A percentile compares a stretch with the other conserved stretches of the same genome.
Conservation (phyloP, 2,329 filamentous ascomycete genomes). For the Fusarium burgessii region DNA sequence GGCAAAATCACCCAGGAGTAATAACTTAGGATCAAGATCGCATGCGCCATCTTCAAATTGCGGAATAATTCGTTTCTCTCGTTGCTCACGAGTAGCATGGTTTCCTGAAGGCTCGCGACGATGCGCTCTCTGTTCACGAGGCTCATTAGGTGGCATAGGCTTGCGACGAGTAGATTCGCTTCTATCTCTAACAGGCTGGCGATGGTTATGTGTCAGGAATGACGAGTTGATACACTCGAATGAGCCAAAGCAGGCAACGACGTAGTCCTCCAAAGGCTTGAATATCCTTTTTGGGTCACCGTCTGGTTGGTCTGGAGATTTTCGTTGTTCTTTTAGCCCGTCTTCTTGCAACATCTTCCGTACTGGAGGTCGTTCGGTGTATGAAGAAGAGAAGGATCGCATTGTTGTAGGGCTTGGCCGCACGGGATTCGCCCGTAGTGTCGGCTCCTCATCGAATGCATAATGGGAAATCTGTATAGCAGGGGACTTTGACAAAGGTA, state of each 20-base stretch:
- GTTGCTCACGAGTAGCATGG: slow-evolving; percentile 20
- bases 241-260: slow-evolving; percentile 75
- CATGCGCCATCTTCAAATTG: slow-evolving; percentile 40
- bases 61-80: slow-evolving; percentile 32
- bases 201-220: slow-evolving; percentile 67
- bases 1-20: slow-evolving; percentile 79
- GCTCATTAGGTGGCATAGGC: slow-evolving; percentile 50
- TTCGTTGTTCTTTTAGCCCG: slow-evolving; percentile 25
- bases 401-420: slow-evolving; percentile 38
- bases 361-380: slow-evolving; percentile 54
- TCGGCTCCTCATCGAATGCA: slow-evolving; percentile 55
- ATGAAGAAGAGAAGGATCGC: slow-evolving; percentile 61
- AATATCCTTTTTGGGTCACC: slow-evolving; percentile 73
- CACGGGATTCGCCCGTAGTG: slow-evolving; percentile 51
- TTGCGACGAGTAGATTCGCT: slow-evolving; percentile 48
- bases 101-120: slow-evolving; percentile 56
- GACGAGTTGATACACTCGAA: slow-evolving; percentile 81
- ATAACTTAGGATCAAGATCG: slow-evolving; percentile 79
- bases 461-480: slow-evolving; percentile 43
- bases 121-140: slow-evolving; percentile 38
- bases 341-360: slow-evolving; percentile 32
- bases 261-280: slow-evolving; percentile 80
- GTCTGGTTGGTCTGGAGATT: slow-evolving; percentile 31
- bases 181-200: slow-evolving; percentile 46
- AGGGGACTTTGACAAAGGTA: slow-evolving; percentile 27